A percentile compares a stretch with the other conserved stretches of the same genome.
Conservation (phyloP, 257 asterid genomes). For the Solanum infundibuliforme region DNA sequence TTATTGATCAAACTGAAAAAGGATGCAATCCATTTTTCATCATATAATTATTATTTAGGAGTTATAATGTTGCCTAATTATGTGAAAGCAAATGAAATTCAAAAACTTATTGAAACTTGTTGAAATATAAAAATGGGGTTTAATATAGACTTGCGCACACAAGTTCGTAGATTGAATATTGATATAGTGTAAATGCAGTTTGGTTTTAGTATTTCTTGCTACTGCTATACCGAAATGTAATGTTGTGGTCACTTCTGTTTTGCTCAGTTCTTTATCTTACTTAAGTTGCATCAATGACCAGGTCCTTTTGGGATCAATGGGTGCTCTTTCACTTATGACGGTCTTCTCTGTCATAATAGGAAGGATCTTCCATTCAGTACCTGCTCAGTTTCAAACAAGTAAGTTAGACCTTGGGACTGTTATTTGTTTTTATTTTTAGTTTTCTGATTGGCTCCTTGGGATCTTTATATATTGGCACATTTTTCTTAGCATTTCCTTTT, state of each 20-base stretch:
- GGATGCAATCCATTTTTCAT: not conserved
- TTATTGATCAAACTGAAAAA: not conserved
- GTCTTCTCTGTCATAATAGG: constrained; percentile 83
- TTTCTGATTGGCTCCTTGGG: not conserved
- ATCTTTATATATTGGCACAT: not conserved
- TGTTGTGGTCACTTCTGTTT: not conserved
- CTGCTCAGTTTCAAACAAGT: constrained; percentile 98
- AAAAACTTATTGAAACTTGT: not conserved
- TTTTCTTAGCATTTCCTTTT: not conserved
- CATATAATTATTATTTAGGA: not conserved
- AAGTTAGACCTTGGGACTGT: constrained; percentile 16
- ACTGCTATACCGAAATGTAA: not conserved
- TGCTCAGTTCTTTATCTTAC: not conserved
- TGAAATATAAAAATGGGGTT: not conserved
- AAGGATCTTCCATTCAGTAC: constrained; percentile 78
- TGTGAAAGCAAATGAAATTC: not conserved
- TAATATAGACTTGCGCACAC: not conserved
- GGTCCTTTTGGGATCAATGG: constrained; percentile 98
- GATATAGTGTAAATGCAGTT: not conserved
- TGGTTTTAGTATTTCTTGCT: not conserved
- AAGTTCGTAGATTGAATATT: not conserved
- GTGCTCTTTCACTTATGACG: constrained; percentile 89
- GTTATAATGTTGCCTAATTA: not conserved
- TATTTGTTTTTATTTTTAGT: not conserved
- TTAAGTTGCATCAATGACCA: constrained; percentile 17